A percentile compares a stretch with the other conserved stretches of the same genome.
Evolutionary conservation across 352 stramenopile genomes (phyloP).

Genomic region (Phytopythium boreale): DNA sequence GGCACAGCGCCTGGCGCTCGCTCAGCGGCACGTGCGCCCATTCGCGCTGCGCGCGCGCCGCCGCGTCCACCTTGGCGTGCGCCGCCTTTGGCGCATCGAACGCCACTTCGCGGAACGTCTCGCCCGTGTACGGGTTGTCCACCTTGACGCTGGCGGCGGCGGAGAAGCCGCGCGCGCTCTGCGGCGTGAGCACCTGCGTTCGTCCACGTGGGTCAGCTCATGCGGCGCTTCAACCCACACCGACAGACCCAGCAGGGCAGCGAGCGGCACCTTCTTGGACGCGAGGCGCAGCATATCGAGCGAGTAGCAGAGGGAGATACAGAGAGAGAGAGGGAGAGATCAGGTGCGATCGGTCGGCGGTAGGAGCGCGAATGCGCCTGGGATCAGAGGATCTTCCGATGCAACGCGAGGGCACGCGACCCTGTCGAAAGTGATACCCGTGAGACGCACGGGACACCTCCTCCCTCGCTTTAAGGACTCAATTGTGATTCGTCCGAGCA

Average conservation of each 20-base stretch:
- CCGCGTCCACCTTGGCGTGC: constrained; percentile 53
- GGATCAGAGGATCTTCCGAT: neutral
- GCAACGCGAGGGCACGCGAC: neutral
- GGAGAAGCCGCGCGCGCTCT: constrained; percentile 22
- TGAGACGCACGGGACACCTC: neutral
- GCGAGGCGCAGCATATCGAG: constrained; percentile 14
- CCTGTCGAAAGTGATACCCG: neutral
- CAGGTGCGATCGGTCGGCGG: constrained; percentile 1
- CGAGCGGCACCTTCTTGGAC: constrained; percentile 10
- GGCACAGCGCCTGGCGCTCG: constrained; percentile 61
- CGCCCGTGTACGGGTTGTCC: constrained; percentile 75
- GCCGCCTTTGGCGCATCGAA: constrained; percentile 52
- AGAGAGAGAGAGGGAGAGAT: neutral
- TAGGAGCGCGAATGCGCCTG: neutral
- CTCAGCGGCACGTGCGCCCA: constrained; percentile 53
- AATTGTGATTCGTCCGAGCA: neutral
- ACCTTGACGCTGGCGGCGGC: constrained; percentile 50
- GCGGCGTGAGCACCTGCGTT: neutral
- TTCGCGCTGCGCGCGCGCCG: constrained; percentile 51
- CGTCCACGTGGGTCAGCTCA: neutral
- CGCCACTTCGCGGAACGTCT: constrained; percentile 58
- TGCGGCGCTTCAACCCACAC: neutral
- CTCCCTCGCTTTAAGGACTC: neutral
- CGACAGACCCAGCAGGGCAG: too few relatives aligned
- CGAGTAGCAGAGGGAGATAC: neutral